Evolutionary conservation across 192 early-diverging fungal species (phyloP), one percentile per base, ranked within the genome.

Genomic region (Linnemannia exigua): DNA sequence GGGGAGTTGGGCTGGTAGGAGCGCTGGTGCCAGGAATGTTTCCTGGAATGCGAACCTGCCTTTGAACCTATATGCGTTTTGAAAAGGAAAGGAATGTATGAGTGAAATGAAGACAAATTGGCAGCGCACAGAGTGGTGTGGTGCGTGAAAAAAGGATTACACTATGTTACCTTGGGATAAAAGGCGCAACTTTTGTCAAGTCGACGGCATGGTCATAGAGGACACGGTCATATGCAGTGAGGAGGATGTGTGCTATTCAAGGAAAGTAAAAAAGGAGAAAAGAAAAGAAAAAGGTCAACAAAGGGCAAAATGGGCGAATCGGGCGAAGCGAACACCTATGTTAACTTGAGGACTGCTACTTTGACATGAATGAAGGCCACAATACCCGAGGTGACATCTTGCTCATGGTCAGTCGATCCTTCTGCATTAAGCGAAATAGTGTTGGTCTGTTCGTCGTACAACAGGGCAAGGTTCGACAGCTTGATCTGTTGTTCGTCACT

Each of bases 211-310:
- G 69, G 47, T 86, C 78, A 28, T 86, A 86, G 17, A 86, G 37
- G n/a, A 84, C 77, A 3, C 73, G 76, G 48, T 86, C 83, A 48
- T 79, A 86, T 11, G 83, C 83, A 0, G 77, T 79, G 36, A 79
- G 48, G 17, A 75, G 28, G 22, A 86, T 54, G 58, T 67, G 83
- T 5, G 78, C 83, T 86, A 44, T 11, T 37, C 7, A 70, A 48
- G 8, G 11, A 25, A 15, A 68, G 19, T n/a, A n/a, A n/a, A n/a
- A n/a, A n/a, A n/a, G n/a, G n/a, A n/a, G n/a, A n/a, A n/a, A n/a
- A n/a, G n/a, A n/a, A 48, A 17, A 63, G 8, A 63, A 63, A 63
- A 63, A 28, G 14, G 22, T 44, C 41, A 44, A 9, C 41, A 44
- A 9, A 44, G 5, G 41, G 41, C 3, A 44, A 44, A 6, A 44